These are phyloP conservation scores for Picochlorum sp. DNA, from an alignment of 139 green algal species.

Conservation along the genomic window DNA sequence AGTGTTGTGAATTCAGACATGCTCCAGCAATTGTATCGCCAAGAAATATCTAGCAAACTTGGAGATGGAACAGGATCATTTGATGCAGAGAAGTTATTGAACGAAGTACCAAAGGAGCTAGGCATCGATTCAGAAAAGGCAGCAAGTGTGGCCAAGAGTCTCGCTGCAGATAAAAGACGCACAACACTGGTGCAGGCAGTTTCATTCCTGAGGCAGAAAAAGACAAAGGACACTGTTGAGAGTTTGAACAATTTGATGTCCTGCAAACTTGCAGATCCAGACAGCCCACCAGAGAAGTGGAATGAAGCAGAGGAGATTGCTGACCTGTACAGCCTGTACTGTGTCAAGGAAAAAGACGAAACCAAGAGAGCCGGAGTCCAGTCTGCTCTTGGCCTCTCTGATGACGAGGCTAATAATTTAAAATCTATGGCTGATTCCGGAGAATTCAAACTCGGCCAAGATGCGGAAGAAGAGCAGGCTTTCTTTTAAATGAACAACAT, in stretches of 20 bases:
- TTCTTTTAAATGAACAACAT: conserved; percentile 33
- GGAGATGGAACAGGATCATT: conserved; percentile 59
- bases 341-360: conserved; percentile 35
- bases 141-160: conserved; percentile 33
- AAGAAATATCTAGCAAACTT: conserved; percentile 47
- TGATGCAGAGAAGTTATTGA: conserved; percentile 54
- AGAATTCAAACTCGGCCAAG: conserved; percentile 33
- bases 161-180: conserved; percentile 62
- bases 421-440: conserved; percentile 18
- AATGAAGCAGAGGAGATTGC: conserved; percentile 60
- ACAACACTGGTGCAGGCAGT: conserved; percentile 70
- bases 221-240: conserved; percentile 41
- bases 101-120: conserved; percentile 61
- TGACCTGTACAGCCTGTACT: conserved; percentile 71
- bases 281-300: conserved; percentile 51
- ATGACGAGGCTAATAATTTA: conserved; percentile 35
- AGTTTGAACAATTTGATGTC: conserved; percentile 58
- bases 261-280: conserved; percentile 43
- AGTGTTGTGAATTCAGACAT: conserved; percentile 56
- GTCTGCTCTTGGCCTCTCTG: conserved; percentile 46
- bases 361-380: conserved; percentile 42
- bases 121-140: conserved; percentile 41
- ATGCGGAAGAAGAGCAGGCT: conserved; percentile 28
- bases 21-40: conserved; percentile 65
- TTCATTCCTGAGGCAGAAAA: conserved; percentile 61